Evolutionary conservation across 2,329 filamentous ascomycete genomes (phyloP), one percentile per base, ranked within the genome.

Genomic region (Camillea tinctor): DNA sequence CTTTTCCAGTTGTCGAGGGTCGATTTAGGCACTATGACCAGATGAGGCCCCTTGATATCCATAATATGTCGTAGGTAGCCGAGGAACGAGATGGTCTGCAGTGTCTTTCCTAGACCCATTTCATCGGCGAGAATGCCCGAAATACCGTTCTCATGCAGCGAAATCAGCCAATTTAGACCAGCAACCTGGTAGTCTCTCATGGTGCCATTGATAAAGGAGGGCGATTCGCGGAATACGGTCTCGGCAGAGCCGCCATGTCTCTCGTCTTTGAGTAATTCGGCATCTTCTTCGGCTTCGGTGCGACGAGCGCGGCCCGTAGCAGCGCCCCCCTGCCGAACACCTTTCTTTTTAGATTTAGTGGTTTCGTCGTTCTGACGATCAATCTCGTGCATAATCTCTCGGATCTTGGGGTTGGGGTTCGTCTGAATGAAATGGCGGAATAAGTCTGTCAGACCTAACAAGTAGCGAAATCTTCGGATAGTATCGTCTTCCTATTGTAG

Each of bases 351-450:
- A 9, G 82, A 82, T 64, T 84, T 89, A 48, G 82, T 81, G 26
- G 87, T 84, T 67, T 93, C 91, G 13, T 85, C 88, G 74, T 98
- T 96, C 74, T 97, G 93, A 52, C 92, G 89, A 76, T 99, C 95
- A 71, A 98, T 97, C 76, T 97, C 92, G 55, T 86, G 84, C 84
- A 98, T 95, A 68, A 97, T 92, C 60, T 96, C 91, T 69, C 94
- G 91, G 71, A 98, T 95, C 69, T 91, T 92, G 17, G 95, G 94
- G 72, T 99, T 93, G 4, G 93, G 94, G 72, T 97, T 99, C 8
- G 93, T 92, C 73, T 98, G 93, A 78, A 99, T 99, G 76, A 99
- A 99, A 78, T 99, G 95, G 66, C 96, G 92, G 80, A 99, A 99
- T 20, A 99, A 83, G 72, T 99, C 95, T 17, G 95, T 99, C 56